Evolutionary conservation across 805 yeast species (phyloP).

Genomic region (Kurtzmaniella fragi): DNA sequence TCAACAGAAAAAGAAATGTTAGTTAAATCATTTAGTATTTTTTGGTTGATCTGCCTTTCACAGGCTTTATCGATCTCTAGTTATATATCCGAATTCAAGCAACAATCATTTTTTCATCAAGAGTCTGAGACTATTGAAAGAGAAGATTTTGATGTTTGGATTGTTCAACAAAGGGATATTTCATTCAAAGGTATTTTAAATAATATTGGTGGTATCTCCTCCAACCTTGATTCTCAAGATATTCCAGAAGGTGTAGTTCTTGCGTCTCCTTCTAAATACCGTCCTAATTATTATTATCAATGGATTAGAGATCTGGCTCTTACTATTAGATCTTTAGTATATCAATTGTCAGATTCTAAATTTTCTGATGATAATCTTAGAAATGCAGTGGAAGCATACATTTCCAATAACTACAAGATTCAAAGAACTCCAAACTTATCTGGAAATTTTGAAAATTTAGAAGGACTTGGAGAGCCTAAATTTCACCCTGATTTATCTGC

Average conservation of each 20-base stretch:
- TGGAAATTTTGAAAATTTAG: constrained; percentile 48
- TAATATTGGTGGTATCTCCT: constrained; percentile 52
- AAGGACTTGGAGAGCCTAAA: constrained; percentile 88
- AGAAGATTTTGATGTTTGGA: constrained; percentile 46
- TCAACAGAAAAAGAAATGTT: too few species aligned
- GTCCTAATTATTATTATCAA: constrained; percentile 82
- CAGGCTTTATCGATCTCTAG: not conserved
- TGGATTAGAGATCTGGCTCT: constrained; percentile 92
- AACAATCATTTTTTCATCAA: not conserved
- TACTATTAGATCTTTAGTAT: constrained; percentile 61
- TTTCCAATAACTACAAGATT: constrained; percentile 50
- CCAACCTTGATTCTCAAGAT: constrained; percentile 18
- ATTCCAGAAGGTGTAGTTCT: constrained; percentile 67
- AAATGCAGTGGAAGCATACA: constrained; percentile 51
- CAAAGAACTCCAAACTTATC: constrained; percentile 69
- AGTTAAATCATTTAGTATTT: not conserved
- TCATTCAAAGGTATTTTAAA: constrained; percentile 45
- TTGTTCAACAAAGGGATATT: constrained; percentile 33
- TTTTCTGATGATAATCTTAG: constrained; percentile 11
- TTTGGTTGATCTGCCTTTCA: not conserved
- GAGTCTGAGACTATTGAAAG: constrained; percentile 1
- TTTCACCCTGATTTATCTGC: constrained; percentile 62
- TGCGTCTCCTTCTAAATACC: constrained; percentile 71
- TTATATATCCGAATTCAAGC: not conserved
- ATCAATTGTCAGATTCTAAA: constrained; percentile 42